A percentile compares a stretch with the other conserved stretches of the same genome.
These are phyloP conservation scores for Penicillium crustosum DNA, from an alignment of 2,329 filamentous ascomycete species.

Conservation along the genomic window DNA sequence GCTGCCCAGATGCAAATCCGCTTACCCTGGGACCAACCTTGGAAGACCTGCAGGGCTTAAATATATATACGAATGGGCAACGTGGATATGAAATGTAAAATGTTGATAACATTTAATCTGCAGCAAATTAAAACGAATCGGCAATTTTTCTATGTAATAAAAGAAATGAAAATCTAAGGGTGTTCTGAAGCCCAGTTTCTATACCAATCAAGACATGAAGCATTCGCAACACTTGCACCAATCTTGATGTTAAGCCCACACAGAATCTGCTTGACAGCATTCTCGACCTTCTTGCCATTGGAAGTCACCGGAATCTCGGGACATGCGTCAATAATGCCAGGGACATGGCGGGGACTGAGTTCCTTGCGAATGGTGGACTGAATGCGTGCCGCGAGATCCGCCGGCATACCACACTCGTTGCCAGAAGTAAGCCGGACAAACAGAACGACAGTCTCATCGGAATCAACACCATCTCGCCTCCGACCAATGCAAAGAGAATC, in stretches of 20 bases:
- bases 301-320: slow-evolving; percentile 86
- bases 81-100: neutral
- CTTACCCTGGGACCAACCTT: slow-evolving; percentile 12
- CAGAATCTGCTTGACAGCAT: slow-evolving; percentile 93
- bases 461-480: slow-evolving; percentile 65
- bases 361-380: slow-evolving; percentile 70
- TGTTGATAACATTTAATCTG: neutral
- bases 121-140: neutral
- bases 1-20: neutral
- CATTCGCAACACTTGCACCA: slow-evolving; percentile 90
- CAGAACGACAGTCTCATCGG: slow-evolving; percentile 81
- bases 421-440: slow-evolving; percentile 72
- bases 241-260: slow-evolving; percentile 85
- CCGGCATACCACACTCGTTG: slow-evolving; percentile 48
- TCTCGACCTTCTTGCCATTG: slow-evolving; percentile 98
- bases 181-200: slow-evolving; percentile 67
- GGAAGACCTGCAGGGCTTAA: slow-evolving; percentile 13
- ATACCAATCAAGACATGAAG: slow-evolving; percentile 86
- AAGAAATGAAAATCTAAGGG: slow-evolving; percentile 17
- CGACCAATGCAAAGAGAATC: slow-evolving; percentile 88
- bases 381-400: slow-evolving; percentile 63
- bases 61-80: neutral
- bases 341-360: slow-evolving; percentile 86
- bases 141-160: slow-evolving; percentile 1
- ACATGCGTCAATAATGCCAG: slow-evolving; percentile 76